Conservation (phyloP, 148 eudicot genomes). For the Mesembryanthemum crystallinum region DNA sequence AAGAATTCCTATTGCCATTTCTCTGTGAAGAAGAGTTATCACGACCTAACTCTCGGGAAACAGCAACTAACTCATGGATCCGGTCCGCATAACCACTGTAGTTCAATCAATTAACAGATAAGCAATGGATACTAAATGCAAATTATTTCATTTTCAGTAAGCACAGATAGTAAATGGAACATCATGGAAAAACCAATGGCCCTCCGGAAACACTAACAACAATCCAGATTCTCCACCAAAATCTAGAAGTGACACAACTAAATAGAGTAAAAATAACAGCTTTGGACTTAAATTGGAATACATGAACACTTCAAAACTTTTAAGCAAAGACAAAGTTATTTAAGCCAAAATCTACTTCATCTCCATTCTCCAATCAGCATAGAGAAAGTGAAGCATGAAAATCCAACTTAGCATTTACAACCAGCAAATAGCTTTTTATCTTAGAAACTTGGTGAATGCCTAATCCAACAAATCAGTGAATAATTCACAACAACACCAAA, state of each 20-base stretch:
- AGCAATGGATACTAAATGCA: not conserved
- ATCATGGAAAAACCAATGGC: not conserved
- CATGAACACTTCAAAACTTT: not conserved
- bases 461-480: not conserved
- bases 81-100: constrained; percentile 99
- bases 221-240: not conserved
- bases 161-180: not conserved
- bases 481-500: not conserved
- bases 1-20: constrained; percentile 73
- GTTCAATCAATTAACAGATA: constrained; percentile 17
- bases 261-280: not conserved
- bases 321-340: not conserved
- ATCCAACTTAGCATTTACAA: not conserved
- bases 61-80: constrained; percentile 82
- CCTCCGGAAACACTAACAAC: not conserved
- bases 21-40: constrained; percentile 56
- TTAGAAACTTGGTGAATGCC: not conserved
- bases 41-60: constrained; percentile 76
- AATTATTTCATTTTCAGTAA: not conserved
- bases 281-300: not conserved
- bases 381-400: not conserved
- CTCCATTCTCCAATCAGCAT: not conserved
- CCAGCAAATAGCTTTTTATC: not conserved
- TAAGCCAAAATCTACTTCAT: not conserved
- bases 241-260: not conserved